These are phyloP conservation scores for Tetratostichococcus sp. DNA, from an alignment of 139 green algal genomes.

Conservation along the genomic window DNA sequence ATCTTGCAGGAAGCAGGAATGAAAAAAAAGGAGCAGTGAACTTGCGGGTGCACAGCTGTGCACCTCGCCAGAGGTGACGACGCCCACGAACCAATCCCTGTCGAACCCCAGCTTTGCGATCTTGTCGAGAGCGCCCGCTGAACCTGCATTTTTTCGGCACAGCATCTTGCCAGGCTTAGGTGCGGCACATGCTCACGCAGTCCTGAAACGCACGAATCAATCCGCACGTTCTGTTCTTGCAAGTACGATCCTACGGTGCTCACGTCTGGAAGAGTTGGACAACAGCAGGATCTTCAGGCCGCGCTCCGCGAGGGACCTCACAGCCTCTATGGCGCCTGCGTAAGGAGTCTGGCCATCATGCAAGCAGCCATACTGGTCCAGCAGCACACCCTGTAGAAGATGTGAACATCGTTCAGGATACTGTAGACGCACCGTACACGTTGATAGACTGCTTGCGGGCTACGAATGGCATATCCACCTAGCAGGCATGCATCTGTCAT, in stretches of 20 bases:
- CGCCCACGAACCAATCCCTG: constrained; percentile 58
- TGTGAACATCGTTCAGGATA: neutral
- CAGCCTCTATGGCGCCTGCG: constrained; percentile 58
- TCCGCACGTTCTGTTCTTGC: too few relatives aligned
- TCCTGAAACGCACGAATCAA: too few relatives aligned
- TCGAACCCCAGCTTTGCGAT: constrained; percentile 79
- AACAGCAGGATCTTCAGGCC: constrained; percentile 68
- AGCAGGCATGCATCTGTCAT: too few relatives aligned
- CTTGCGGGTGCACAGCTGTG: too few relatives aligned
- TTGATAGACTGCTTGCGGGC: too few relatives aligned
- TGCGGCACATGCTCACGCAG: too few relatives aligned
- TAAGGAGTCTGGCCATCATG: constrained; percentile 80
- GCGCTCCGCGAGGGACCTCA: constrained; percentile 32
- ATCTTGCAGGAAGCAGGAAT: too few relatives aligned
- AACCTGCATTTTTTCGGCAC: constrained; percentile 33
- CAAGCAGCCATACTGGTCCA: constrained; percentile 91
- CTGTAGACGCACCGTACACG: too few relatives aligned
- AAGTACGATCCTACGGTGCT: too few relatives aligned
- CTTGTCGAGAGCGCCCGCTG: constrained; percentile 56
- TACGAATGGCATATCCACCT: too few relatives aligned
- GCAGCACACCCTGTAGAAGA: constrained; percentile 46
- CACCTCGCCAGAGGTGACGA: constrained; percentile 75
- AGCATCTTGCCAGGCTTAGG: too few relatives aligned
- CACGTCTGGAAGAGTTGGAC: constrained; percentile 72
- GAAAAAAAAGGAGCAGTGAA: too few relatives aligned